phyloP scores from a whole-genome alignment of 208 protist genomes.

The Angomonas deanei region DNA sequence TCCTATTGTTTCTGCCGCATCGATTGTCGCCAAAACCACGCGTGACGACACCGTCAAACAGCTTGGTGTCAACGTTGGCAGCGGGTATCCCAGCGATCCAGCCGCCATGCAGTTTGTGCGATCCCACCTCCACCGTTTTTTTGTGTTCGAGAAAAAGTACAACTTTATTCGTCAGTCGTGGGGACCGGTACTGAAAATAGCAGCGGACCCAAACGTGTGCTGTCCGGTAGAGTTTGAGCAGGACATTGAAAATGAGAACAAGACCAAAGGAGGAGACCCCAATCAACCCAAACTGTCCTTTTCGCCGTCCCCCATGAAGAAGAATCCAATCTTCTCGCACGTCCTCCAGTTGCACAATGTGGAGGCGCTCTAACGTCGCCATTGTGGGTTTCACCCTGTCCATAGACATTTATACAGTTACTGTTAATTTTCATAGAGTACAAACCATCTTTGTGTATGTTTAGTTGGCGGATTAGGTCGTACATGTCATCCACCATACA shows the following conservation, averaged over 20 bases:
- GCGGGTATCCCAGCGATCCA: slow-evolving; percentile 82
- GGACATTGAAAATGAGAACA: slow-evolving; percentile 30
- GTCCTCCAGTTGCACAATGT: neutral
- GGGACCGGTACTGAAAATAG: slow-evolving; percentile 60
- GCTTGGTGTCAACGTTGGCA: slow-evolving; percentile 54
- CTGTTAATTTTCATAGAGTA: no score
- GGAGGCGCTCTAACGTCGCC: no score
- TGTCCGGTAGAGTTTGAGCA: slow-evolving; percentile 59
- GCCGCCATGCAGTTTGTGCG: slow-evolving; percentile 64
- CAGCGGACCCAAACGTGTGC: slow-evolving; percentile 44
- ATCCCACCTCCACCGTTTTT: slow-evolving; percentile 70
- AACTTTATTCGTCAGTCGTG: slow-evolving; percentile 74
- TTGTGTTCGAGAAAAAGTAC: slow-evolving; percentile 41
- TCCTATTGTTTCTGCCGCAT: slow-evolving; percentile 90
- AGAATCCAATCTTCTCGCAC: neutral
- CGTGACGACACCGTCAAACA: slow-evolving; percentile 45
- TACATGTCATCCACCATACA: no score
- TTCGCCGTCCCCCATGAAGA: slow-evolving; percentile 45
- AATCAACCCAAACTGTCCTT: slow-evolving; percentile 55
- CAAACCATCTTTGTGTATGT: no score
- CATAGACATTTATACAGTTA: neutral
- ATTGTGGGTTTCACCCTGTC: no score
- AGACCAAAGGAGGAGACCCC: slow-evolving; percentile 14
- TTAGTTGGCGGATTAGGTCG: no score
- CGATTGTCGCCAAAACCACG: slow-evolving; percentile 90